Percentiles rank a stretch among this genome's conserved stretches.
Conservation (phyloP, 768 basidiomycete species). For the Collybiopsis luxurians region DNA sequence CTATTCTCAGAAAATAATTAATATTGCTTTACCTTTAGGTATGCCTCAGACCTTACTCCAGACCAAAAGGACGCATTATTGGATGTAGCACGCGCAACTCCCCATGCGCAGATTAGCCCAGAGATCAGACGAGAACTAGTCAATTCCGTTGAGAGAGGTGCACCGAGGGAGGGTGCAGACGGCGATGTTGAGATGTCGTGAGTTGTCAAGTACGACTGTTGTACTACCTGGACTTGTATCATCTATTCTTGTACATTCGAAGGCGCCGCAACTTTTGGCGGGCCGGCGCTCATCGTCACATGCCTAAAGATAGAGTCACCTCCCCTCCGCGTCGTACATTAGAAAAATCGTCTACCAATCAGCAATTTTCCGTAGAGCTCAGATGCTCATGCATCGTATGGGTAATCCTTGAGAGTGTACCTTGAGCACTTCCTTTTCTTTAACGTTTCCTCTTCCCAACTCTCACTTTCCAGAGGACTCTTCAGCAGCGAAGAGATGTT, state of each 20-base stretch:
- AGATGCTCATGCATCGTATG: background rate
- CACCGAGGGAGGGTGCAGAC: constrained; percentile 61
- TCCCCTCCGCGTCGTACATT: background rate
- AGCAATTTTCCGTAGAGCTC: constrained; percentile 1
- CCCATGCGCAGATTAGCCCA: constrained; percentile 83
- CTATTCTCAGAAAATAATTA: background rate
- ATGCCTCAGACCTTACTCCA: constrained; percentile 89
- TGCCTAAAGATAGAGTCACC: background rate
- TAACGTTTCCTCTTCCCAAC: background rate
- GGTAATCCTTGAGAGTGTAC: no score
- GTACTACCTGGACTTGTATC: background rate
- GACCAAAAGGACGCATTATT: constrained; percentile 98
- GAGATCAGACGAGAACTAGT: constrained; percentile 92
- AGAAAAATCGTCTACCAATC: background rate
- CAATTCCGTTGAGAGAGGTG: constrained; percentile 83
- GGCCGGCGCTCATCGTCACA: constrained; percentile 2
- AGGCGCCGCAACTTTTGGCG: background rate
- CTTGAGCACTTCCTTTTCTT: background rate
- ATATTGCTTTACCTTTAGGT: constrained; percentile 43
- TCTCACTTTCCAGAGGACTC: no score
- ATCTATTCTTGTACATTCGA: background rate
- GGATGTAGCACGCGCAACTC: constrained; percentile 84
- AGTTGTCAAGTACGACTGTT: background rate
- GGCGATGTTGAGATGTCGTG: constrained; percentile 63
- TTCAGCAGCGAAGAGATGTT: background rate